Conservation (phyloP, 1,284 basidiomycete species). For the Sanghuangporus baumii region DNA sequence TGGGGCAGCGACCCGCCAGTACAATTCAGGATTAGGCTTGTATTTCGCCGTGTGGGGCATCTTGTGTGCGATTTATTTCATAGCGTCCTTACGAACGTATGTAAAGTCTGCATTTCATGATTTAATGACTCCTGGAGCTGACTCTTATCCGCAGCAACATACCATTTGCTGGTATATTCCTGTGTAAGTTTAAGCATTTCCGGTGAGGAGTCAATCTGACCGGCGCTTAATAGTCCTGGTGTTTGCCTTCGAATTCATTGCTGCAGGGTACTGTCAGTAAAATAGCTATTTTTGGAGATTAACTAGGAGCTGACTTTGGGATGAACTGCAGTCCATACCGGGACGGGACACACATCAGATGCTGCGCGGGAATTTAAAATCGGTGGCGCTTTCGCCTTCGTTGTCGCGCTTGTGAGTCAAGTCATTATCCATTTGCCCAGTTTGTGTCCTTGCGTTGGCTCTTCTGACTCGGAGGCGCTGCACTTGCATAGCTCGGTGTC, state of each 20-base stretch:
- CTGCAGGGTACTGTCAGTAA: constrained; percentile 22
- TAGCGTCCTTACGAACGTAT: constrained; percentile 21
- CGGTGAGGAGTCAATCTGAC: background rate
- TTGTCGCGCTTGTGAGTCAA: constrained; percentile 18
- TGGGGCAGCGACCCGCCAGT: constrained; percentile 17
- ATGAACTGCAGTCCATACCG: constrained; percentile 16
- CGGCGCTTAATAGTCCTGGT: constrained; percentile 14
- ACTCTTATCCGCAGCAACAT: constrained; percentile 16
- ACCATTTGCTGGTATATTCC: constrained; percentile 19
- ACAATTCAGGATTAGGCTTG: constrained; percentile 20
- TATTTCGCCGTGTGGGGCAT: constrained; percentile 21
- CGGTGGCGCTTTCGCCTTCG: constrained; percentile 20
- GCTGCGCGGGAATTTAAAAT: constrained; percentile 19
- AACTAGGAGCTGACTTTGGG: background rate
- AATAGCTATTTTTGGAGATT: background rate
- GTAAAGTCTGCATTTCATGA: background rate
- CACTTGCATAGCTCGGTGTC: constrained; percentile 16
- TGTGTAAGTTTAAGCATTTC: constrained; percentile 11
- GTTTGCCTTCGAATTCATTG: constrained; percentile 19
- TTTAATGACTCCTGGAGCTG: background rate
- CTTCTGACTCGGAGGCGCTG: background rate
- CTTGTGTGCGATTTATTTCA: constrained; percentile 19
- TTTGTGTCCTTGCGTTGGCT: background rate
- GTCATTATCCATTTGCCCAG: background rate
- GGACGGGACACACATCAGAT: constrained; percentile 9